A percentile compares a stretch with the other conserved stretches of the same genome.
These are phyloP conservation scores for Picea abies DNA, from an alignment of 83 land plant genomes.

Conservation along the genomic window DNA sequence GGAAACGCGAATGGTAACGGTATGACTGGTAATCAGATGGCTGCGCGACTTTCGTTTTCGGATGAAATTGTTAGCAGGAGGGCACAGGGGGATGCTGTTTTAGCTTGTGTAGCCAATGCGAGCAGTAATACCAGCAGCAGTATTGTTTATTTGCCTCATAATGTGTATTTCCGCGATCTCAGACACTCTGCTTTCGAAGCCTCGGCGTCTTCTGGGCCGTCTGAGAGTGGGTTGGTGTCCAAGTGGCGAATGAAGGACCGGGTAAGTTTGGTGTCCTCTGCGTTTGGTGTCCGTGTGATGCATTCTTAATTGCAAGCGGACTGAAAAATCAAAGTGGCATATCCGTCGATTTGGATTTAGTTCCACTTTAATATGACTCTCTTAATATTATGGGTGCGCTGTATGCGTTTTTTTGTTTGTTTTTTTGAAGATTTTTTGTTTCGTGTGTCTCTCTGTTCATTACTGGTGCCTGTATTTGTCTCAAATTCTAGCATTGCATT, in stretches of 20 bases:
- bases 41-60: conserved; percentile 15
- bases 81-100: background rate
- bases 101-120: conserved; percentile 16
- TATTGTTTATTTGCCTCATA: conserved; percentile 75
- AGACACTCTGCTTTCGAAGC: conserved; percentile 82
- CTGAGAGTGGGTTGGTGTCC: conserved; percentile 78
- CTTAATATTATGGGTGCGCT: background rate
- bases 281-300: background rate
- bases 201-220: conserved; percentile 56
- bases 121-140: conserved; percentile 27
- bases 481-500: too few species aligned
- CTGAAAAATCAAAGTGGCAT: too few species aligned
- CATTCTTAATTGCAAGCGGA: background rate
- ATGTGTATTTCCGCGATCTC: conserved; percentile 70
- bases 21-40: conserved; percentile 17
- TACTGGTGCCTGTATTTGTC: too few species aligned
- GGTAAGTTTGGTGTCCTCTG: conserved; percentile 34
- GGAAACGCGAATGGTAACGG: background rate
- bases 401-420: background rate
- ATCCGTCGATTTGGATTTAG: too few species aligned
- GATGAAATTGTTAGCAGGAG: conserved; percentile 25
- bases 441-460: background rate
- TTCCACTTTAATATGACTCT: too few species aligned
- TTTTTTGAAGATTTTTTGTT: background rate
- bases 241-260: conserved; percentile 96